Base-by-base conservation (phyloP, 2,329 filamentous ascomycete species). In the Clarireedia monteithiana region DNA sequence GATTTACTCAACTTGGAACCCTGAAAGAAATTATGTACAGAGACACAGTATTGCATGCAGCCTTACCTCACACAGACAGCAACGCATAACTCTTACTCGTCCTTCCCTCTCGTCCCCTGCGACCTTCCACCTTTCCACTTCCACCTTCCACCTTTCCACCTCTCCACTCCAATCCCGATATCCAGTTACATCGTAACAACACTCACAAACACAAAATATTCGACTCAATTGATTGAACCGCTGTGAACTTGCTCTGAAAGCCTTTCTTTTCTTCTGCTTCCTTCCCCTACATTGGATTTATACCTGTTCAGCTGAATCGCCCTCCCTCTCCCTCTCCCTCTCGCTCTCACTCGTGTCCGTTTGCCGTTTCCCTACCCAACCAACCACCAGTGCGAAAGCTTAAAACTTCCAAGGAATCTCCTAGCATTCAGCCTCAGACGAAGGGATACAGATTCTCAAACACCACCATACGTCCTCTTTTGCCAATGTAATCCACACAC, bases 381-480 rank as follows among this genome's bases (percentile, higher is more conserved):
- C 27, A 48, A 49, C 51, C 51, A 54, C 51, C 49, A n/a, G 30
- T 40, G 27, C 24, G 15, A 5, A 23, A 42, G 7, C 45, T 67
- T 34, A 34, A 34, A 34, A 12, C 30, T 27, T 36, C 39, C 50
- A 36, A 54, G 55, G 34, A 46, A 53, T 15, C 34, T 23, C 50
- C 44, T 48, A 38, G 30, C 36, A 20, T 30, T 53, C 50, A 53
- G 50, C 55, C 50, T 57, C 55, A 57, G 27, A 38, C 47, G 48
- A 51, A 50, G 53, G 45, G 49, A 39, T 39, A 52, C 49, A 53
- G 20, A 14, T 47, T 20, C 34, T 55, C 54, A 56, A 56, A 45
- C 30, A 34, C 10, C 30, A 39, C 30, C 30, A 39, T 34, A 42
- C 38, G 23, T 50, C 38, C 14, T 51, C 20, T 15, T 51, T 39